Evolutionary conservation across 768 basidiomycete species (phyloP).

Genomic region (Tricholoma saponaceum): DNA sequence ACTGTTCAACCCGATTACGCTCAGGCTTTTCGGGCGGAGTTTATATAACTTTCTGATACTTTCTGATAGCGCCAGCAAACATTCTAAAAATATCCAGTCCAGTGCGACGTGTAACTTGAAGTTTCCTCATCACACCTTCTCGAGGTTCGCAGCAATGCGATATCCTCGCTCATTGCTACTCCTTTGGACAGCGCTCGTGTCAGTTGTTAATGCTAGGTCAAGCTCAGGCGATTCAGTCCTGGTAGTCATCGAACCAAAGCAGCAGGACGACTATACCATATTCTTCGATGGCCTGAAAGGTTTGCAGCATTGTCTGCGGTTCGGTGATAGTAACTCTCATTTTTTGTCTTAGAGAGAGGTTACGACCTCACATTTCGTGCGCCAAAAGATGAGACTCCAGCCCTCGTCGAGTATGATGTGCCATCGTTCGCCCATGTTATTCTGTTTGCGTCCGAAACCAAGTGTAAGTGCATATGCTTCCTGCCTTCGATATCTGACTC

Average conservation of each 20-base stretch:
- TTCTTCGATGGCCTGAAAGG: constrained; percentile 81
- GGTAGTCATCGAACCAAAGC: constrained; percentile 72
- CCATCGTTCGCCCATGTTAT: constrained; percentile 83
- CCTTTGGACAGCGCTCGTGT: constrained; percentile 26
- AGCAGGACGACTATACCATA: constrained; percentile 71
- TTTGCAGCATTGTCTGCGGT: constrained; percentile 24
- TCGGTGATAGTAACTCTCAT: constrained; percentile 1
- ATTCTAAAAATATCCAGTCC: constrained; percentile 17
- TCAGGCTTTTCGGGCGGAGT: constrained; percentile 25
- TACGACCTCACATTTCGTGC: constrained; percentile 85
- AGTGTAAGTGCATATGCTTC: constrained; percentile 51
- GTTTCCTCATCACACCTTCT: constrained; percentile 5
- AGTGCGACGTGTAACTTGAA: constrained; percentile 19
- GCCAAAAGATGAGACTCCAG: constrained; percentile 69
- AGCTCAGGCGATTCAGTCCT: constrained; percentile 81
- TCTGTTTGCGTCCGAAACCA: constrained; percentile 79
- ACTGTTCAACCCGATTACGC: constrained; percentile 11
- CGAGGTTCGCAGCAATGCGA: constrained; percentile 29
- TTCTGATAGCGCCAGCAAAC: constrained; percentile 6
- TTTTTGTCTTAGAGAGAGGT: constrained; percentile 55
- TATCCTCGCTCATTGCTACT: constrained; percentile 31
- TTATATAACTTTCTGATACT: constrained; percentile 12
- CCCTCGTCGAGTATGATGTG: constrained; percentile 65
- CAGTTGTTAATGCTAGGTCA: constrained; percentile 53
- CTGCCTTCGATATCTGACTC: constrained; percentile 1